Conservation (phyloP, 192 early-diverging fungal species). For the Mycoemilia scoparia region DNA sequence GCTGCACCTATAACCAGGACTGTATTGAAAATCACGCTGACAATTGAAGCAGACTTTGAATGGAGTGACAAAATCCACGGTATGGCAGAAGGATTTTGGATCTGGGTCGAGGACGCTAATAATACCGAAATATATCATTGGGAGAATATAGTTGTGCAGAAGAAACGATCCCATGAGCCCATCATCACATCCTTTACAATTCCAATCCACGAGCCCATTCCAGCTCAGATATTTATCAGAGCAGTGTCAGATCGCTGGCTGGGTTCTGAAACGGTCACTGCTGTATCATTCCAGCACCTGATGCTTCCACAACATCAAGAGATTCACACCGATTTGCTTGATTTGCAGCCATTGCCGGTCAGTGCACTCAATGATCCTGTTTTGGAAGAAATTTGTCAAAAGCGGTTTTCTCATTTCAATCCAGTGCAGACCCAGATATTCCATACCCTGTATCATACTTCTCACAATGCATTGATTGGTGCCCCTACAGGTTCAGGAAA, state of each 20-base stretch:
- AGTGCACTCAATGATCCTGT: conserved; percentile 61
- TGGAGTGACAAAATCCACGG: conserved; percentile 95
- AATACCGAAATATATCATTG: conserved; percentile 80
- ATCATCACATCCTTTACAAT: conserved; percentile 70
- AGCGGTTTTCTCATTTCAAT: conserved; percentile 90
- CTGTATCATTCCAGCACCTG: conserved; percentile 83
- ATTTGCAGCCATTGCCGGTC: conserved; percentile 79
- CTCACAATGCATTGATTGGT: conserved; percentile 74
- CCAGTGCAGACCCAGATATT: conserved; percentile 98
- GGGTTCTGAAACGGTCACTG: conserved; percentile 64
- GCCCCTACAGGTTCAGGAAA: conserved; percentile 98
- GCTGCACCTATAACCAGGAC: conserved; percentile 87
- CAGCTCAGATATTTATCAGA: conserved; percentile 80
- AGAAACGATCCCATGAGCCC: conserved; percentile 44
- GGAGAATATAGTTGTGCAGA: conserved; percentile 72
- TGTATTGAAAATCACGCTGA: conserved; percentile 68
- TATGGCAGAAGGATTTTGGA: conserved; percentile 78
- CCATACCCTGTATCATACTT: conserved; percentile 80
- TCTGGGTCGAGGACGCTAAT: conserved; percentile 88
- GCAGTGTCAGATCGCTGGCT: conserved; percentile 93
- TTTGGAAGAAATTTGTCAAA: conserved; percentile 67
- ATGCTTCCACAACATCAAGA: conserved; percentile 73
- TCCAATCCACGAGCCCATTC: conserved; percentile 79
- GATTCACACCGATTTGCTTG: conserved; percentile 79
- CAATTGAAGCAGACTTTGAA: conserved; percentile 67